Conservation (phyloP, 1,284 basidiomycete species). For the Pyrrhoderma noxium region DNA sequence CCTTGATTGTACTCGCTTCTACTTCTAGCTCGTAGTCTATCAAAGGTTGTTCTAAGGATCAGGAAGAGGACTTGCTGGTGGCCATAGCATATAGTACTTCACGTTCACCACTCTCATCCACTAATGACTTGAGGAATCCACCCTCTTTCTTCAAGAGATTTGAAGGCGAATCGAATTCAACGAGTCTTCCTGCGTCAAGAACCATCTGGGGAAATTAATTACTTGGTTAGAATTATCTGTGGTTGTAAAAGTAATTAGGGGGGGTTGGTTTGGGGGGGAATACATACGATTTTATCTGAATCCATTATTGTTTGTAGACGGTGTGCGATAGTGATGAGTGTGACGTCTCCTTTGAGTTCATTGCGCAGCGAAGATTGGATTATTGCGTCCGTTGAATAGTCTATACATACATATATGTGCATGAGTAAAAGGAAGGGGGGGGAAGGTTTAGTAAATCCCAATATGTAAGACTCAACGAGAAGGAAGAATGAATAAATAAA, state of each 20-base stretch:
- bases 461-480: background rate
- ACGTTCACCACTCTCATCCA: conserved; percentile 36
- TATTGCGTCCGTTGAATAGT: conserved; percentile 46
- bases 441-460: too few species aligned
- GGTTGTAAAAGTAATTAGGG: background rate
- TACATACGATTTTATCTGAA: conserved; percentile 45
- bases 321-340: conserved; percentile 67
- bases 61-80: conserved; percentile 6
- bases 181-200: conserved; percentile 31
- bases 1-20: background rate
- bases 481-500: background rate
- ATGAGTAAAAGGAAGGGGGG: too few species aligned
- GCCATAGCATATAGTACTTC: conserved; percentile 30
- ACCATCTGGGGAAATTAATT: conserved; percentile 24
- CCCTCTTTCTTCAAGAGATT: conserved; percentile 40
- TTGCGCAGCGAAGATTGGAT: conserved; percentile 31
- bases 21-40: too few species aligned
- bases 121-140: conserved; percentile 40
- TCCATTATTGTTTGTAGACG: conserved; percentile 64
- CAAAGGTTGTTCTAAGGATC: background rate
- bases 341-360: conserved; percentile 52
- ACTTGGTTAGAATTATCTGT: background rate
- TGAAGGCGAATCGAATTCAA: conserved; percentile 42
- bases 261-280: background rate
- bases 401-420: too few species aligned